These are phyloP conservation scores for Xylariomycetidae sp. DNA, from an alignment of 2,329 filamentous ascomycete species.

Conservation along the genomic window DNA sequence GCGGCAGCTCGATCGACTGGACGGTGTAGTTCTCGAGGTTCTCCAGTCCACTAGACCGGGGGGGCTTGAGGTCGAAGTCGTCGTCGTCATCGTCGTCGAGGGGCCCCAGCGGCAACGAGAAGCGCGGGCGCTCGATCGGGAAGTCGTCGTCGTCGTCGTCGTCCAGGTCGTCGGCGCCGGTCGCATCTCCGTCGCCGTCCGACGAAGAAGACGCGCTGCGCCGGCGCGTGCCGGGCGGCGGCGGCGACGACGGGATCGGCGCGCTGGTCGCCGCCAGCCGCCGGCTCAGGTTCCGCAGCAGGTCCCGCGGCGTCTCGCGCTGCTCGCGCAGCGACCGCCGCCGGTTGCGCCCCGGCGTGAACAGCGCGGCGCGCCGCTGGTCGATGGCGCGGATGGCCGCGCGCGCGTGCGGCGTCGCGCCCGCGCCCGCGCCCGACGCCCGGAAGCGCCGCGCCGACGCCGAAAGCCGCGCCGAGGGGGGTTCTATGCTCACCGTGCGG, in stretches of 20 bases:
- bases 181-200: conserved; percentile 19
- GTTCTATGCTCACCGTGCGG: conserved; percentile 29
- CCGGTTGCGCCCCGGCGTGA: conserved; percentile 54
- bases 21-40: conserved; percentile 50
- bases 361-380: conserved; percentile 50
- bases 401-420: conserved; percentile 53
- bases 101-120: conserved; percentile 48
- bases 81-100: conserved; percentile 41
- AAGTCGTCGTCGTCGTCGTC: conserved; percentile 46
- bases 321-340: conserved; percentile 53
- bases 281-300: conserved; percentile 44
- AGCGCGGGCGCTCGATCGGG: conserved; percentile 43
- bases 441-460: conserved; percentile 38
- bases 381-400: conserved; percentile 54
- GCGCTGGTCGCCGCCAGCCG: conserved; percentile 45
- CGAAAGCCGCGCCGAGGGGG: conserved; percentile 37
- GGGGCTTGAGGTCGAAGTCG: conserved; percentile 42
- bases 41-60: conserved; percentile 48
- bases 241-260: conserved; percentile 37
- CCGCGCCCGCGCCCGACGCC: conserved; percentile 15
- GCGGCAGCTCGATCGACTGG: conserved; percentile 54
- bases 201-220: conserved; percentile 40
- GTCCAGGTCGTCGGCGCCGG: conserved; percentile 42
- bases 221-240: no score
- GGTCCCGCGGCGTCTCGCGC: conserved; percentile 30